A percentile compares a stretch with the other conserved stretches of the same genome.
Conservation (phyloP, 2,329 filamentous ascomycete genomes). For the Biscogniauxia marginata region DNA sequence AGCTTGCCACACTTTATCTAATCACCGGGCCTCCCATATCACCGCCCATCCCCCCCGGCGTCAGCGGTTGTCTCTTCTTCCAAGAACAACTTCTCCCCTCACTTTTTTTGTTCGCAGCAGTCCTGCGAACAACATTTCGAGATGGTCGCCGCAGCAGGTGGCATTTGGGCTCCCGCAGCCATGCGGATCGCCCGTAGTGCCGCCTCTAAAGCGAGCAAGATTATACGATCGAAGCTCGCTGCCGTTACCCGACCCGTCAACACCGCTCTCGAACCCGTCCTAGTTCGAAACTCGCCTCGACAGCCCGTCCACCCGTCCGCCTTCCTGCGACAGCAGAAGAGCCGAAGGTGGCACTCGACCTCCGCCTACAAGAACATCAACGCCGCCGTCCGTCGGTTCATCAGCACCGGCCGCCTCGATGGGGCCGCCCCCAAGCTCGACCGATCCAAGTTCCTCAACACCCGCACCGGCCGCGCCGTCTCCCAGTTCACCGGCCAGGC, state of each 20-base stretch:
- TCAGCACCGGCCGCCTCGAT: slow-evolving; percentile 41
- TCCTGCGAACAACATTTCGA: slow-evolving; percentile 31
- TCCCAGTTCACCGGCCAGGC: slow-evolving; percentile 69
- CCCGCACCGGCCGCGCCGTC: slow-evolving; percentile 49
- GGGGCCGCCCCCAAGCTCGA: slow-evolving; percentile 41
- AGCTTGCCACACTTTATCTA: background rate
- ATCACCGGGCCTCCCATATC: background rate
- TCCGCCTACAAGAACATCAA: slow-evolving; percentile 42
- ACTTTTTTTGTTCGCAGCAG: slow-evolving; percentile 19
- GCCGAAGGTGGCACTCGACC: slow-evolving; percentile 50
- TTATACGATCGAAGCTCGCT: slow-evolving; percentile 50
- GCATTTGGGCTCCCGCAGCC: slow-evolving; percentile 56
- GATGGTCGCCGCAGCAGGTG: slow-evolving; percentile 54
- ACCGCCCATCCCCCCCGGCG: slow-evolving; percentile 5
- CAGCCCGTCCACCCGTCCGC: slow-evolving; percentile 54
- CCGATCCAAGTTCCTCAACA: slow-evolving; percentile 49
- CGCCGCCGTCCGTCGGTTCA: slow-evolving; percentile 49
- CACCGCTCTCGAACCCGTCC: slow-evolving; percentile 45
- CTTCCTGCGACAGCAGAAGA: slow-evolving; percentile 50
- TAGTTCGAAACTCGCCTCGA: slow-evolving; percentile 41
- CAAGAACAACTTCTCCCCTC: slow-evolving; percentile 11
- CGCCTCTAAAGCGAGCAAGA: slow-evolving; percentile 49
- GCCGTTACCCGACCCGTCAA: slow-evolving; percentile 45
- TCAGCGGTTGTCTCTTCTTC: slow-evolving; percentile 5
- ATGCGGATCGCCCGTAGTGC: slow-evolving; percentile 54